Percentiles rank a stretch among this genome's conserved stretches.
Conservation (phyloP, 257 asterid species). For the Echium plantagineum region DNA sequence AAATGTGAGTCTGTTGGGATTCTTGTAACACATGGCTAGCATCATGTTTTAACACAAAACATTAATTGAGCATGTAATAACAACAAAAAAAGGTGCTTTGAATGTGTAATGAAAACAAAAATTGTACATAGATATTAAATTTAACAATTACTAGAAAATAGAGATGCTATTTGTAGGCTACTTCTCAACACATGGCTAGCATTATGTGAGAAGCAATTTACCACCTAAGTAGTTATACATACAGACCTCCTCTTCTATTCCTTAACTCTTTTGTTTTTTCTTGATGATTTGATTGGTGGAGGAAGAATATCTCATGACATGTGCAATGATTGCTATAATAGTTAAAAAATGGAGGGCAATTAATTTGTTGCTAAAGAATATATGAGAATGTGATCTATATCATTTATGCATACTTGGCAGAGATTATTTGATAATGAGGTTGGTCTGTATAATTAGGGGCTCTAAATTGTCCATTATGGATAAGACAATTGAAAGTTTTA, state of each 20-base stretch:
- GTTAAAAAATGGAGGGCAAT: too few species aligned
- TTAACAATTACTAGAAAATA: constrained; percentile 8
- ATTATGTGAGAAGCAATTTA: constrained; percentile 12
- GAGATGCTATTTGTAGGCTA: constrained; percentile 10
- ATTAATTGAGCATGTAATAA: not conserved
- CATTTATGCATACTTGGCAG: not conserved
- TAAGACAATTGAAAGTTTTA: too few species aligned
- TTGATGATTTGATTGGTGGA: constrained; percentile 7
- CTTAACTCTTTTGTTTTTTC: constrained; percentile 5
- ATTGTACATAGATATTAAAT: not conserved
- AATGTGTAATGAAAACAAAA: not conserved
- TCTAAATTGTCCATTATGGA: too few species aligned
- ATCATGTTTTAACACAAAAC: not conserved
- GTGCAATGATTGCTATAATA: not conserved
- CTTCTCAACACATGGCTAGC: constrained; percentile 19
- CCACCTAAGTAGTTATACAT: constrained; percentile 11
- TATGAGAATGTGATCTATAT: too few species aligned
- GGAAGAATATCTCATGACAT: not conserved
- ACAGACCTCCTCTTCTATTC: not conserved
- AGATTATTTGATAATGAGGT: too few species aligned
- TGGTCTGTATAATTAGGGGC: too few species aligned
- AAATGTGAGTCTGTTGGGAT: constrained; percentile 9
- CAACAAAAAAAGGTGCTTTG: not conserved
- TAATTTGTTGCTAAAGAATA: too few species aligned
- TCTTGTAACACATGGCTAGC: constrained; percentile 23